Evolutionary conservation across 768 basidiomycete genomes (phyloP).

Genomic region (Russula sp.): DNA sequence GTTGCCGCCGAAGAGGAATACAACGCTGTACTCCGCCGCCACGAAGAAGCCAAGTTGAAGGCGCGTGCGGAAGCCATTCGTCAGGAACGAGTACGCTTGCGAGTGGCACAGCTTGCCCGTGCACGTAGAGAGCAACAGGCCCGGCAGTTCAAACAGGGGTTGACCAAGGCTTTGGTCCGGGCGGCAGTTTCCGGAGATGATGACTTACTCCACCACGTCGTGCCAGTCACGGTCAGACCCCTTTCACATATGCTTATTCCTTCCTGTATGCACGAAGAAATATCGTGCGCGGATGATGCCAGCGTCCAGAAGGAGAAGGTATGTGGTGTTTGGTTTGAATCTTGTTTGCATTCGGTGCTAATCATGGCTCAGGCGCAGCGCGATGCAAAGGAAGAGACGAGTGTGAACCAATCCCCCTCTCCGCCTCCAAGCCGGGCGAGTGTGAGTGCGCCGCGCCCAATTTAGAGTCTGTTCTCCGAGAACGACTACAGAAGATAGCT

Average conservation of each 20-base stretch:
- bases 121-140: conserved; percentile 2
- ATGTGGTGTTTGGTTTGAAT: neutral
- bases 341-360: neutral
- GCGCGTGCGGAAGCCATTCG: conserved; percentile 12
- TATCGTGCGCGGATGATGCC: neutral
- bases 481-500: conserved; percentile 2
- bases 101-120: neutral
- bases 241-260: neutral
- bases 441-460: neutral
- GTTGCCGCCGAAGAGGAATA: conserved; percentile 25
- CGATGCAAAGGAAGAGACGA: neutral
- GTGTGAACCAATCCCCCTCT: neutral
- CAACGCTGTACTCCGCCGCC: neutral
- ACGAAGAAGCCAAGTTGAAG: conserved; percentile 5
- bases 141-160: neutral
- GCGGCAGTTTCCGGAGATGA: neutral
- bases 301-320: neutral
- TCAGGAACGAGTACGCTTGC: conserved; percentile 6
- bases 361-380: neutral
- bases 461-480: conserved; percentile 10
- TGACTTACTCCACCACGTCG: neutral
- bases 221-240: conserved; percentile 3
- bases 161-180: neutral
- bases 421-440: neutral
- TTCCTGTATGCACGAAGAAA: too few species aligned